These are phyloP conservation scores for Didymella lethalis DNA, from an alignment of 2,329 filamentous ascomycete genomes.

Conservation along the genomic window DNA sequence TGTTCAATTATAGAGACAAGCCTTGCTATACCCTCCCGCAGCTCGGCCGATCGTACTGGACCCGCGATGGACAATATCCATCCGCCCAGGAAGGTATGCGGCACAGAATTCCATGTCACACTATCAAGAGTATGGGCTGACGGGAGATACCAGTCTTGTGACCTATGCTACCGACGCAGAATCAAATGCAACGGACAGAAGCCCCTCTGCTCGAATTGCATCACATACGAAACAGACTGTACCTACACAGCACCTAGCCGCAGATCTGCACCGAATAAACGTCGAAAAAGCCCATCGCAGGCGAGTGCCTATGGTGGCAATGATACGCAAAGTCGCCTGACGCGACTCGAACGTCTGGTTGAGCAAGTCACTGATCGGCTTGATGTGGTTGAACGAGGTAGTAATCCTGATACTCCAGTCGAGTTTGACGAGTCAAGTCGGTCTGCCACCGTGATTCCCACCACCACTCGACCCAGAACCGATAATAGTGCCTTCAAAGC, in stretches of 20 bases:
- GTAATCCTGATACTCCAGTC: background rate
- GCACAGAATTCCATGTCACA: background rate
- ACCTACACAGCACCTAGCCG: background rate
- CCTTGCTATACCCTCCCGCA: background rate
- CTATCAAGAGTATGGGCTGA: background rate
- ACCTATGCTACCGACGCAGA: background rate
- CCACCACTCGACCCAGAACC: background rate
- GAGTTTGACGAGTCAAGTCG: background rate
- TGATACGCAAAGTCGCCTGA: background rate
- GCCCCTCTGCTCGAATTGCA: background rate
- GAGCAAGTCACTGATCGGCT: background rate
- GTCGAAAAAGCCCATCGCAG: background rate
- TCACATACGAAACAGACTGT: background rate
- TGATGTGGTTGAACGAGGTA: background rate
- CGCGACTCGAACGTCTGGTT: background rate
- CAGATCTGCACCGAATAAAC: background rate
- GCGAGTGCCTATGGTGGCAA: background rate
- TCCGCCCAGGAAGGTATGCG: background rate
- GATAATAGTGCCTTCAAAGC: background rate
- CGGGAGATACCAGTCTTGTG: background rate
- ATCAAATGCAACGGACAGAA: background rate
- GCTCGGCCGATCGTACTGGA: background rate
- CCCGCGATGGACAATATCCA: background rate
- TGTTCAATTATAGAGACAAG: background rate
- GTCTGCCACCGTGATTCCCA: background rate